Conservation (phyloP, 495 filamentous ascomycete genomes). For the Neurospora sp. region DNA sequence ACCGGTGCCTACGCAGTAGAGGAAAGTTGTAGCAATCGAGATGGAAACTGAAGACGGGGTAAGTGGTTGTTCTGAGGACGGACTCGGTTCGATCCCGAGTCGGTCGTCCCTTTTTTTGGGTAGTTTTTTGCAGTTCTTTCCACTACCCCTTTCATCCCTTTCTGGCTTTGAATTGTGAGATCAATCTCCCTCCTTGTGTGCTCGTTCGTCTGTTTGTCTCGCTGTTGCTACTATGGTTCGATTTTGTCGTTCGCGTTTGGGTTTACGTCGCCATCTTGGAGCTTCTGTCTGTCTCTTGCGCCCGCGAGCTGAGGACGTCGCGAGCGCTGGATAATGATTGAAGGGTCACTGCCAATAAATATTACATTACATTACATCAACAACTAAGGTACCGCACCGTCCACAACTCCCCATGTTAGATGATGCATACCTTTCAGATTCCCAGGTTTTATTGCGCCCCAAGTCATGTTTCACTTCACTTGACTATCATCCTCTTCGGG, state of each 20-base stretch:
- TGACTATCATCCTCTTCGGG: not conserved
- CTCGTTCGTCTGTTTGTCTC: not conserved
- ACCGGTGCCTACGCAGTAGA: not conserved
- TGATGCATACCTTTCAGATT: not conserved
- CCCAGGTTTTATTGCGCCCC: not conserved
- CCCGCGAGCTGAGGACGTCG: not conserved
- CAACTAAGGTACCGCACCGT: too few species aligned
- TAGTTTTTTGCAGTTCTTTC: not conserved
- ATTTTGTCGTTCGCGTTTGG: not conserved
- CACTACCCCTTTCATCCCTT: not conserved
- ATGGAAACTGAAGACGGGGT: not conserved
- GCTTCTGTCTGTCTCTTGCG: not conserved
- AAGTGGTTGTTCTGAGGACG: not conserved
- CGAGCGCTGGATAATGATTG: not conserved
- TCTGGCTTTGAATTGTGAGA: not conserved
- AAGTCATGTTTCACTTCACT: not conserved
- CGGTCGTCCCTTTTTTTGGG: not conserved
- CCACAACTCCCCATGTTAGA: not conserved
- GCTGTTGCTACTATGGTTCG: not conserved
- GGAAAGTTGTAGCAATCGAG: not conserved
- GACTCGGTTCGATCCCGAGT: not conserved
- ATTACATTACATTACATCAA: too few species aligned
- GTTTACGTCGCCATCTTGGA: not conserved
- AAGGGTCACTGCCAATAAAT: not conserved
- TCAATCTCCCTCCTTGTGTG: not conserved